Base-by-base conservation (phyloP, 805 yeast species). In the Saturnispora dispora region DNA sequence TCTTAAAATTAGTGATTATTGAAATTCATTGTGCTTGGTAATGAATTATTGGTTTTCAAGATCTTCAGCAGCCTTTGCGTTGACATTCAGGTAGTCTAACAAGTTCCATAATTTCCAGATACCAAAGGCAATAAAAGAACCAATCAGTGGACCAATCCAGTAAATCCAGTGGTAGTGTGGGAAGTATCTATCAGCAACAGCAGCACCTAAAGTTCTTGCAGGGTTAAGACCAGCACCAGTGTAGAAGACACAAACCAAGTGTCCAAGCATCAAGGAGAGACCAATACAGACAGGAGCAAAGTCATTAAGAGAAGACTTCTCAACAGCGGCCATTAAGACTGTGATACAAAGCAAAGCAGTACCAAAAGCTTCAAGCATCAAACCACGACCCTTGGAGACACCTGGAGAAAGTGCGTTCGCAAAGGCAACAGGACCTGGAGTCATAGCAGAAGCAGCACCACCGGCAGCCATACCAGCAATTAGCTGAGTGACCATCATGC, bases 211-310 rank as follows among this genome's bases (percentile, higher is more conserved):
- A 33, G 87, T 73, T 75, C 96, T 81, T 45, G 96, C 96, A 52
- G 96, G 96, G 76, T 88, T 88, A 63, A 87, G 74, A 65, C 96
- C 96, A 39, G 95, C 95, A 66, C 96, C 96, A 47, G 95, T 85
- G 73, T 78, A 84, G 77, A 76, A 84, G 52, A 88, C 86, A 64
- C 85, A 78, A 60, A 86, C 75, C 74, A 88, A 78, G 67, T 88
- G 95, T 46, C 84, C 95, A 60, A 87, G 71, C 72, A 88, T 84
- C 59, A 88, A 74, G 28, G 95, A 78, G 51, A 88, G 67, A 67
- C 96, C 96, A 69, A 88, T 88, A 63, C 76, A 85, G 54, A 85
- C 75, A 52, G 96, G 93, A 48, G 95, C 95, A 71, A 83, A 74
- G 65, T 73, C 81, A 41, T 90, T 84, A 52, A 85, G 83, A 58